These are phyloP conservation scores for Climacium dendroides DNA, from an alignment of 225 moss, liverwort and hornwort genomes.

Conservation along the genomic window DNA sequence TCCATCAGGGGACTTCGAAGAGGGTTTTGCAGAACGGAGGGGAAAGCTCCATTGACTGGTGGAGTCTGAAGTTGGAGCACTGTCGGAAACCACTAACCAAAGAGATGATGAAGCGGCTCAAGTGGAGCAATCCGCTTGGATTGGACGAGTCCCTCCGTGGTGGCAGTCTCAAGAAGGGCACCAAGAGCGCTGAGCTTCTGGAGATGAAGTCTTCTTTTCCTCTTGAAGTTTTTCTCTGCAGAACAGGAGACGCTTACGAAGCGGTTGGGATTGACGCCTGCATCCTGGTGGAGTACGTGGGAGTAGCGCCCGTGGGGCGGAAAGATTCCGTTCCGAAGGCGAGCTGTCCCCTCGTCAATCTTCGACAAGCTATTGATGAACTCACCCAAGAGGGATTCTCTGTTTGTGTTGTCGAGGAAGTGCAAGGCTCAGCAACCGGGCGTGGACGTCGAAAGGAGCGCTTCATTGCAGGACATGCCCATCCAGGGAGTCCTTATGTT, in stretches of 20 bases:
- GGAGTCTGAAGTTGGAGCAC: constrained; percentile 50
- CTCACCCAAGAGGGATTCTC: constrained; percentile 76
- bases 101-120: constrained; percentile 78
- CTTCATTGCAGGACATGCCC: constrained; percentile 84
- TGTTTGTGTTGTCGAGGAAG: constrained; percentile 88
- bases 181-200: constrained; percentile 48
- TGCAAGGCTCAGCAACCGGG: constrained; percentile 46
- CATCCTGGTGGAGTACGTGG: constrained; percentile 71
- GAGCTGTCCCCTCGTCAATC: constrained; percentile 60
- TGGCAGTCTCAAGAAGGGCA: constrained; percentile 69
- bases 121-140: constrained; percentile 51
- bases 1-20: neutral
- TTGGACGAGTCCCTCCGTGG: constrained; percentile 45
- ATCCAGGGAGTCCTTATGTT: constrained; percentile 86
- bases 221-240: constrained; percentile 69
- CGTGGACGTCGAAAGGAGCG: constrained; percentile 68
- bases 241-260: constrained; percentile 80
- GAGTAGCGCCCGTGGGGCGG: constrained; percentile 72
- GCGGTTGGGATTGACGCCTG: constrained; percentile 77
- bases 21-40: neutral
- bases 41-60: constrained; percentile 50
- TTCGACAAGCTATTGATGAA: constrained; percentile 75
- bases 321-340: constrained; percentile 73
- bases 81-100: constrained; percentile 66
- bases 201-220: constrained; percentile 66